Evolutionary conservation across 192 early-diverging fungal genomes (phyloP), one percentile per base, ranked within the genome.

Genomic region (Neocallimastix lanati): DNA sequence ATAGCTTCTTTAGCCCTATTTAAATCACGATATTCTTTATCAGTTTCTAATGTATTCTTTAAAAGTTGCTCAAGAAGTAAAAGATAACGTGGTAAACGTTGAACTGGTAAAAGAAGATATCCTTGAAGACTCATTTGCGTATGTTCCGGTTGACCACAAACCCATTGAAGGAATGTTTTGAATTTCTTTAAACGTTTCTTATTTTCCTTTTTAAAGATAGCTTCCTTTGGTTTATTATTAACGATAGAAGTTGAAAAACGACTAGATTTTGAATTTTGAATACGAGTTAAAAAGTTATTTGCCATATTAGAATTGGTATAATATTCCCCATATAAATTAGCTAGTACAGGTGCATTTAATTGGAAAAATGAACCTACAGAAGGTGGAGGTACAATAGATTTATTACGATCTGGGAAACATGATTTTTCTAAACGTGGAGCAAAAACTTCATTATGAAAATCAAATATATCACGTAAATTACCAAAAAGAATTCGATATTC

Each of bases 71-170:
- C 88, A 29, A 99, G 86, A 18, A 98, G 87, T 76, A 99, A 85
- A 28, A 92, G 92, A 84, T 98, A 99, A 85, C 96, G 88, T 25
- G 96, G 96, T 40, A 99, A 89, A 11, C 97, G 91, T 83, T 99
- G 97, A 29, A 99, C 89, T 2, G 97, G 97, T 12, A 96, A 87
- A 28, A 98, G 88, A 78, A 98, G 83, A 83, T 92, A 96, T 12
- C 93, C 90, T 80, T 94, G 91, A 13, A 97, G 89, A 37, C 87
- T 92, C 80, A 96, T 88, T 82, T 96, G 95, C n/a, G 87, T 82
- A 29, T 87, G 40, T 50, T 50, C 40, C 16, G 40, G 40, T 50
- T 50, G 40, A 50, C 40, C 40, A 50, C 40, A 50, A 21, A 50
- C 40, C 40, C 40, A 50, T 50, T 50, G 40, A 50, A 50, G 40